A percentile compares a stretch with the other conserved stretches of the same genome.
phyloP scores from a whole-genome alignment of 257 asterid genomes.

The Plantago elongata region DNA sequence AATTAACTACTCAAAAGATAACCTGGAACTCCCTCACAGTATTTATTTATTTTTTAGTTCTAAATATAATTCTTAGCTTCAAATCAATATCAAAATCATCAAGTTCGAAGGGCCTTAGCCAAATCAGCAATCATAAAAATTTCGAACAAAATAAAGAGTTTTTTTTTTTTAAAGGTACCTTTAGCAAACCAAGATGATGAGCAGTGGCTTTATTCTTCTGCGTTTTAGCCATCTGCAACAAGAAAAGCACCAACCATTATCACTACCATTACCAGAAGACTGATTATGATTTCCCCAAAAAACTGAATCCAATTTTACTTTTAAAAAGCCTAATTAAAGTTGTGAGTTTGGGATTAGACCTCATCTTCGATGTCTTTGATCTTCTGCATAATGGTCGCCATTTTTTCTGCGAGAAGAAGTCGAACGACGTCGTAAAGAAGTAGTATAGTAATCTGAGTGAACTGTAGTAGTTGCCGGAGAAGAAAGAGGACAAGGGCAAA shows the following conservation, averaged over 20 bases:
- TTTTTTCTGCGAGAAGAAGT: conserved; percentile 23
- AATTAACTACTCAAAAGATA: too few relatives aligned
- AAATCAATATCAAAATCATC: too few relatives aligned
- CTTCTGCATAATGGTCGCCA: conserved; percentile 98
- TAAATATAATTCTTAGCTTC: too few relatives aligned
- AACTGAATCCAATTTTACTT: too few relatives aligned
- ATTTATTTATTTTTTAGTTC: too few relatives aligned
- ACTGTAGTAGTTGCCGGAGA: conserved; percentile 15
- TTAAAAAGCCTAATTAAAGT: background rate
- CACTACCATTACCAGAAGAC: conserved; percentile 1
- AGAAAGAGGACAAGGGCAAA: conserved; percentile 1
- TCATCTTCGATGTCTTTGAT: conserved; percentile 99
- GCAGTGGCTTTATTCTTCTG: conserved; percentile 99
- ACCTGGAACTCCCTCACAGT: background rate
- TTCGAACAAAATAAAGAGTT: background rate
- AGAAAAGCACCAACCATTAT: background rate
- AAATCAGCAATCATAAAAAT: background rate
- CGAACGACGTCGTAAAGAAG: conserved; percentile 12
- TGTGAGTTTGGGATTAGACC: conserved; percentile 29
- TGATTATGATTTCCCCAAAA: too few relatives aligned
- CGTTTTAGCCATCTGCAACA: conserved; percentile 89
- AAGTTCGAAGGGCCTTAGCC: too few relatives aligned
- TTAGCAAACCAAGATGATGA: conserved; percentile 90
- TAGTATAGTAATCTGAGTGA: too few relatives aligned
- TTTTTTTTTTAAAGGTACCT: conserved; percentile 62